Evolutionary conservation across 2,329 filamentous ascomycete species (phyloP).

Genomic region (Alternaria sp.): DNA sequence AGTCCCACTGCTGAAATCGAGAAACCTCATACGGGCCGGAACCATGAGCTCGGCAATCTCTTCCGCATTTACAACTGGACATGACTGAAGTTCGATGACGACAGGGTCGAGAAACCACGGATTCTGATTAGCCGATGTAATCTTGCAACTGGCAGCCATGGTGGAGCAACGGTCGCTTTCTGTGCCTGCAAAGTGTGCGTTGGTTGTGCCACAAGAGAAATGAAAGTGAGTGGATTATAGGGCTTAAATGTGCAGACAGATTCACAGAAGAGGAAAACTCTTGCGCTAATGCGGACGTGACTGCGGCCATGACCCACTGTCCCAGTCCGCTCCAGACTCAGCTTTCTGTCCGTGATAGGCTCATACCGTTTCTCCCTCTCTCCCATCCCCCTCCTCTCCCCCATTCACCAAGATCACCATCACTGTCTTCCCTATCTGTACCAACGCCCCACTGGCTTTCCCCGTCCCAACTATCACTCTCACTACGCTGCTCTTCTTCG

Average conservation of each 20-base stretch:
- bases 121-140: not conserved
- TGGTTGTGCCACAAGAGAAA: not conserved
- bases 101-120: slow-evolving; percentile 1
- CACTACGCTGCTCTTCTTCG: slow-evolving; percentile 19
- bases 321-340: not conserved
- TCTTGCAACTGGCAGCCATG: not conserved
- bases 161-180: not conserved
- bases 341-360: slow-evolving; percentile 18
- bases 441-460: slow-evolving; percentile 9
- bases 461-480: slow-evolving; percentile 4
- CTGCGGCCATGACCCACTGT: not conserved
- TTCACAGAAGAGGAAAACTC: not conserved
- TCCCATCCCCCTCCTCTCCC: slow-evolving; percentile 22
- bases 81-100: slow-evolving; percentile 1
- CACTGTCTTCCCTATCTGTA: slow-evolving; percentile 6
- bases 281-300: not conserved
- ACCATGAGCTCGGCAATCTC: slow-evolving; percentile 7
- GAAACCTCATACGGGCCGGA: not conserved
- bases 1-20: not conserved
- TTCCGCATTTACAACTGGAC: not conserved
- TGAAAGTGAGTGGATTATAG: not conserved
- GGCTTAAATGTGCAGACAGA: not conserved
- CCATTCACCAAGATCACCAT: slow-evolving; percentile 19
- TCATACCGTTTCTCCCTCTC: slow-evolving; percentile 22
- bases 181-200: not conserved